Base-by-base conservation (phyloP, 148 eudicot species). In the Oxyria digyna region DNA sequence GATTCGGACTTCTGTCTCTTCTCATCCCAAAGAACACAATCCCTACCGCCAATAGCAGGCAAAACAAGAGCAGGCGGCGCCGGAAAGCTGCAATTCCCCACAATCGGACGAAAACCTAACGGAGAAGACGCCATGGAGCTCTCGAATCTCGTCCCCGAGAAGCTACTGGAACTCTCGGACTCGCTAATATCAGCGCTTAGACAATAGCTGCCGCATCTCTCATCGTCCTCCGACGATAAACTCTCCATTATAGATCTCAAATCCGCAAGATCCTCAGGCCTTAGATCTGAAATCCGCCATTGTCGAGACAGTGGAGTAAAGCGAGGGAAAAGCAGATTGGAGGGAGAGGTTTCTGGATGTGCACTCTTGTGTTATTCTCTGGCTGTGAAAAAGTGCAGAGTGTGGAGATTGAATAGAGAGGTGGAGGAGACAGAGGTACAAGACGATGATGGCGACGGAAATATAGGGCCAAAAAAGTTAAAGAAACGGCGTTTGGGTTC, bases 161-260 rank as follows among this genome's bases (percentile, higher is more conserved):
- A 76, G 38, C 83, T 80, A 20, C 72, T 69, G 26, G 81, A 83
- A 69, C 83, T 84, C 68, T 89, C 96, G 1, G 96, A 89, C 77
- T 85, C 96, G 71, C 91, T 85, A 42, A 89, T 78, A 67, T 89
- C 96, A 24, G 91, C 91, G 73, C 96, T 89, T 8, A 85, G 63
- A 42, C 87, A 80, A 73, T 85, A 86, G 38, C 83, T 78, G 0
- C 82, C 85, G 6, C 80, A 69, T 45, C 86, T 68, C 64, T 73
- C 82, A 14, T 86, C 84, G 31, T 78, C 89, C 35, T 85, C 91
- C 12, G 95, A 88, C 7, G 85, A 80, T 8, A 77, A 38, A 74
- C 83, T 81, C 35, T 55, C 79, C 82, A 79, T 82, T 49, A 10
- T 14, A 27, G 31, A 24, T 24, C 32, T 54, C 62, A 23, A 52